phyloP scores from a whole-genome alignment of 768 basidiomycete species.

The Tulasnella sp. region DNA sequence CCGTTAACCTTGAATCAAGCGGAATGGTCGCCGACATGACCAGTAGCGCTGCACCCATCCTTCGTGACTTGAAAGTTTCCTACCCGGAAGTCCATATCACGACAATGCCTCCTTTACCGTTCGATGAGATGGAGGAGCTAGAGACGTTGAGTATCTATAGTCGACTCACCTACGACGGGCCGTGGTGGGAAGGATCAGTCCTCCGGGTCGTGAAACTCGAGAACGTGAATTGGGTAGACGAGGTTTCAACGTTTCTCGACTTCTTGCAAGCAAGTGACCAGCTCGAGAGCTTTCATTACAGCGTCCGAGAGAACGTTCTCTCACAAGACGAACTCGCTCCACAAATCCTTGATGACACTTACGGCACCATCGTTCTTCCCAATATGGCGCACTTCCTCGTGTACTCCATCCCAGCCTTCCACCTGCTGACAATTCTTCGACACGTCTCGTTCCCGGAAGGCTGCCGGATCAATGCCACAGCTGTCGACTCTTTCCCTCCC shows the following conservation, averaged over 20 bases:
- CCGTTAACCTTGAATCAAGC: background rate
- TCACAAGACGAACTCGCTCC: background rate
- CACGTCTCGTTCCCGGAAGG: background rate
- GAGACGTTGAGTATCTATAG: background rate
- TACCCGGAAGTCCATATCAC: background rate
- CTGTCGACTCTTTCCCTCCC: background rate
- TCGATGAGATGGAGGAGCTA: background rate
- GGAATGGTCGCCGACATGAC: background rate
- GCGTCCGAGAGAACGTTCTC: background rate
- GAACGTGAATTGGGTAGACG: background rate
- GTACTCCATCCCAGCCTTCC: background rate
- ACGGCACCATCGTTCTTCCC: background rate
- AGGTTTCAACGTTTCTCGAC: background rate
- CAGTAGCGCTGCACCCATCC: background rate
- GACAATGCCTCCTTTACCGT: background rate
- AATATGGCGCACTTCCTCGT: background rate
- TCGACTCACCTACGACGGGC: background rate
- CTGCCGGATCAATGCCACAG: background rate
- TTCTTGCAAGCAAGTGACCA: background rate
- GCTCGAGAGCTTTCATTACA: background rate
- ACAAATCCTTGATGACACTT: background rate
- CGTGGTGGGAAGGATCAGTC: background rate
- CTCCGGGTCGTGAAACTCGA: background rate
- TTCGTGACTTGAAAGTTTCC: background rate
- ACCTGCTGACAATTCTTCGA: background rate